These are phyloP conservation scores for Euphorbia lathyris DNA, from an alignment of 345 rosid genomes.

Conservation along the genomic window DNA sequence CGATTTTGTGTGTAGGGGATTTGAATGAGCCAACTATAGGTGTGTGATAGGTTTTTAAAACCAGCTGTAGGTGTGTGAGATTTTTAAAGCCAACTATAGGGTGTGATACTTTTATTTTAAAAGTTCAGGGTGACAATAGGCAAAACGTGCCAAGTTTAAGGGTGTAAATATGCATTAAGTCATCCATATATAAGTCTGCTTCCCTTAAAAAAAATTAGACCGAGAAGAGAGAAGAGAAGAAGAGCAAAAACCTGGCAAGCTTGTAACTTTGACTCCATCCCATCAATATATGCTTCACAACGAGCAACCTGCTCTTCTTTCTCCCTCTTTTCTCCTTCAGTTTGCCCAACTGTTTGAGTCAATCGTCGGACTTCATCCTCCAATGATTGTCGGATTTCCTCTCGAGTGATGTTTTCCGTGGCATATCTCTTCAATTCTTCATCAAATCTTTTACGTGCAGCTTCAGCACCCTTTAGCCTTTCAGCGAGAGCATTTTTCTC, in stretches of 20 bases:
- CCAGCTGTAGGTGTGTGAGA: too few relatives aligned
- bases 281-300: constrained; percentile 89
- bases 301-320: constrained; percentile 90
- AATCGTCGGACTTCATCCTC: constrained; percentile 84
- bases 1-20: too few relatives aligned
- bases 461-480: constrained; percentile 80
- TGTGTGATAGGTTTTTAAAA: too few relatives aligned
- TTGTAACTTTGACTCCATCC: constrained; percentile 85
- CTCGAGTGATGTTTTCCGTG: constrained; percentile 77
- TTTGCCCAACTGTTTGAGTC: constrained; percentile 85
- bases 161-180: too few relatives aligned
- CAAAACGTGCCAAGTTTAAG: too few relatives aligned
- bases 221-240: not conserved
- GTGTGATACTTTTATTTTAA: too few relatives aligned
- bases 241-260: constrained; percentile 71
- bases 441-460: constrained; percentile 87
- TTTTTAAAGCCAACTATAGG: too few relatives aligned
- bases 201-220: not conserved
- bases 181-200: not conserved
- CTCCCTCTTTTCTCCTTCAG: constrained; percentile 90
- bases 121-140: too few relatives aligned
- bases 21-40: too few relatives aligned
- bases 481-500: constrained; percentile 93
- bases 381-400: constrained; percentile 82
- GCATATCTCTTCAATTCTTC: constrained; percentile 85